A percentile compares a stretch with the other conserved stretches of the same genome.
These are phyloP conservation scores for Penicillium corylophilum DNA, from an alignment of 2,329 filamentous ascomycete species.

Conservation along the genomic window DNA sequence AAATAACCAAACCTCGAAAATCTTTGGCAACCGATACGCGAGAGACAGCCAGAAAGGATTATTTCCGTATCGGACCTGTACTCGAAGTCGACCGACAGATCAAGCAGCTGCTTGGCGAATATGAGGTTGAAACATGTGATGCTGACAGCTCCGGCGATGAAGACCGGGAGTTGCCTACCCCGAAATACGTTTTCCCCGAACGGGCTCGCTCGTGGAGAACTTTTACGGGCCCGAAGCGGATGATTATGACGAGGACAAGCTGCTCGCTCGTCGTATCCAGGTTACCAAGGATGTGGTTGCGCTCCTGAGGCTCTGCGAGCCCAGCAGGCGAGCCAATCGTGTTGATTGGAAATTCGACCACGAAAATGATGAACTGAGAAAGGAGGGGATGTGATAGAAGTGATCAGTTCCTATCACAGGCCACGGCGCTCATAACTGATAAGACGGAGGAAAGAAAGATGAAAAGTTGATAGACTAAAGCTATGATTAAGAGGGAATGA, in stretches of 20 bases:
- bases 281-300: slow-evolving; percentile 31
- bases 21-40: slow-evolving; percentile 18
- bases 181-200: too few relatives aligned
- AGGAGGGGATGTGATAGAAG: too few relatives aligned
- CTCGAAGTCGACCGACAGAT: slow-evolving; percentile 27
- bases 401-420: too few relatives aligned
- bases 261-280: slow-evolving; percentile 27
- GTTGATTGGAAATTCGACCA: slow-evolving; percentile 22
- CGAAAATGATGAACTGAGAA: too few relatives aligned
- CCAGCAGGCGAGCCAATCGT: slow-evolving; percentile 24
- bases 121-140: slow-evolving; percentile 64
- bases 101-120: slow-evolving; percentile 24
- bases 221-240: slow-evolving; percentile 28
- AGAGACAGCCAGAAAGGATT: slow-evolving; percentile 24
- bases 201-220: too few relatives aligned
- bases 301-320: slow-evolving; percentile 24
- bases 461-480: too few relatives aligned
- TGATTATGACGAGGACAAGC: slow-evolving; percentile 24
- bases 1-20: slow-evolving; percentile 23
- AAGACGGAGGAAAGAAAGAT: too few relatives aligned
- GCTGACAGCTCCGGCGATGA: slow-evolving; percentile 68
- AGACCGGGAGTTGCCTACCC: slow-evolving; percentile 69
- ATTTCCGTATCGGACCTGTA: slow-evolving; percentile 25
- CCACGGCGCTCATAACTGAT: too few relatives aligned
- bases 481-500: too few relatives aligned